A percentile compares a stretch with the other conserved stretches of the same genome.
Conservation (phyloP, 2,329 filamentous ascomycete genomes). For the Penicillium sp. region DNA sequence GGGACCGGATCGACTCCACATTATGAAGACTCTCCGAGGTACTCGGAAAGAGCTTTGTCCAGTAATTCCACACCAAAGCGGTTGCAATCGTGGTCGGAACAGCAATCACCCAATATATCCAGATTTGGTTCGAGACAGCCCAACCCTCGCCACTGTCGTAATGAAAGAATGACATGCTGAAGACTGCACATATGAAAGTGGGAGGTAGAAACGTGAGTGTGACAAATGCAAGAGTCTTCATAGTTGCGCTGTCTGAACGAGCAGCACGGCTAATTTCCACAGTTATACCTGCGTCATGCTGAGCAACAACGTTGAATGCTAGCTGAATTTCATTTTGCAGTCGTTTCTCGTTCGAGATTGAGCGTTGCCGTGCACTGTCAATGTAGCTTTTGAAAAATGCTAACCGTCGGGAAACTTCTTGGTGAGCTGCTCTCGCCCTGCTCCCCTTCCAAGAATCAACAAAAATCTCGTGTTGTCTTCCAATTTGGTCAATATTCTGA, state of each 20-base stretch:
- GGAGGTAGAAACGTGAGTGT: slow-evolving; percentile 52
- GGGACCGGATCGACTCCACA: background rate
- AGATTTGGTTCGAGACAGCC: slow-evolving; percentile 25
- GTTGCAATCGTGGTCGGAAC: slow-evolving; percentile 24
- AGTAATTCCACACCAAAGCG: slow-evolving; percentile 18
- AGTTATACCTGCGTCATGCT: slow-evolving; percentile 22
- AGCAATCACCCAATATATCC: slow-evolving; percentile 32
- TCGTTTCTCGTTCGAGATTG: slow-evolving; percentile 30
- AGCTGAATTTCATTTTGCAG: slow-evolving; percentile 33
- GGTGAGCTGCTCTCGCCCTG: background rate
- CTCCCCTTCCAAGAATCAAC: background rate
- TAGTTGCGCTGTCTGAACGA: slow-evolving; percentile 48
- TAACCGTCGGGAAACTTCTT: slow-evolving; percentile 20
- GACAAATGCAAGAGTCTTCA: slow-evolving; percentile 53
- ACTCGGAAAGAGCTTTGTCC: slow-evolving; percentile 11
- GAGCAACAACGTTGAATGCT: slow-evolving; percentile 33
- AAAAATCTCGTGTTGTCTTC: slow-evolving; percentile 16
- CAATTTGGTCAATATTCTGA: slow-evolving; percentile 23
- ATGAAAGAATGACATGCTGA: slow-evolving; percentile 36
- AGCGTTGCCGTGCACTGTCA: slow-evolving; percentile 22
- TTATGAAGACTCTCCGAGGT: background rate
- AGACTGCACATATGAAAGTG: slow-evolving; percentile 48
- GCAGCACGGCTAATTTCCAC: slow-evolving; percentile 29
- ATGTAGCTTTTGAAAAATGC: slow-evolving; percentile 23
- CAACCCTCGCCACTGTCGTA: slow-evolving; percentile 19